A percentile compares a stretch with the other conserved stretches of the same genome.
phyloP scores from a whole-genome alignment of 1,284 basidiomycete species.

The Ganoderma multipileum region DNA sequence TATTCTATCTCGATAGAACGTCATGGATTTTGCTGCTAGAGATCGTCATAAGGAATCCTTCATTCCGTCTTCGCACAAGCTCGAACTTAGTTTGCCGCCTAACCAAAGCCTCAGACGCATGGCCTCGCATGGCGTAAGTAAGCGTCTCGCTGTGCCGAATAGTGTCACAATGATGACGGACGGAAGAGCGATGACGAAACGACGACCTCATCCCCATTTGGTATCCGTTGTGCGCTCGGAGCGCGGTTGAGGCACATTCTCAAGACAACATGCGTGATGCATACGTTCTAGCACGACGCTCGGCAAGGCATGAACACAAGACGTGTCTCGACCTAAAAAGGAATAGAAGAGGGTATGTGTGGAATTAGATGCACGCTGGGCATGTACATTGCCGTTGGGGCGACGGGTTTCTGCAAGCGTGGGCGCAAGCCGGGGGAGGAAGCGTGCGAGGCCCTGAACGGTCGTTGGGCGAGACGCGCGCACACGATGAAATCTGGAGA shows the following conservation, averaged over 20 bases:
- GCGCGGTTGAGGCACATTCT: not conserved
- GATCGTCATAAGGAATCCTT: not conserved
- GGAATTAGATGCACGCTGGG: not conserved
- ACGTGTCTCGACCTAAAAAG: not conserved
- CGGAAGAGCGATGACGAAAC: not conserved
- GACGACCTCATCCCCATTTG: not conserved
- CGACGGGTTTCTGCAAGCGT: not conserved
- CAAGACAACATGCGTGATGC: not conserved
- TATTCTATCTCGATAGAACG: not conserved
- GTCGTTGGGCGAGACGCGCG: not conserved
- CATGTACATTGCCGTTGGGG: slow-evolving; percentile 2
- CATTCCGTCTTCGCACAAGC: not conserved
- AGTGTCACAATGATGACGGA: not conserved
- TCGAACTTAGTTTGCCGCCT: not conserved
- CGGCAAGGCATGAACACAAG: not conserved
- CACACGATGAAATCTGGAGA: slow-evolving; percentile 32
- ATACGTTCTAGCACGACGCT: not conserved
- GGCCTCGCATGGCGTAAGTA: not conserved
- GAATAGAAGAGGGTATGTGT: not conserved
- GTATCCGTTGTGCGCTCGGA: not conserved
- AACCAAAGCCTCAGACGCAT: not conserved
- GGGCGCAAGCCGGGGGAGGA: not conserved
- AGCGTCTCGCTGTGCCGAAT: not conserved
- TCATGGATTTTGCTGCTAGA: not conserved
- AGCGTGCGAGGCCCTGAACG: not conserved